Base-by-base conservation (phyloP, 768 basidiomycete genomes). In the Boletus tomentosulus region DNA sequence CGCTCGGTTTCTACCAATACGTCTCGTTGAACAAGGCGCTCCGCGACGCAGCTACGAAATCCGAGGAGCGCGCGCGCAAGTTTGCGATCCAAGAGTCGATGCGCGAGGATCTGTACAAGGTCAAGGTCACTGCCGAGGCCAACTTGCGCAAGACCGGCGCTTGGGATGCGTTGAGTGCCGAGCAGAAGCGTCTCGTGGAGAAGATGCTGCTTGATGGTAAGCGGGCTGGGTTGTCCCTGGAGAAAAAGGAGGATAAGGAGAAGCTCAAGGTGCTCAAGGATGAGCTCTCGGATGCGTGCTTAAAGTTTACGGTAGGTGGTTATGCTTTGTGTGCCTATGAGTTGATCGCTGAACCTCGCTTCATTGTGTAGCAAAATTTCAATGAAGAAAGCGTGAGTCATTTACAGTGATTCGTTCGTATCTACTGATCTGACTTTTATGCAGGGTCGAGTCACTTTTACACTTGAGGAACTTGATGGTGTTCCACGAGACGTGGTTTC, bases 181-280 rank as follows among this genome's bases (percentile, higher is more conserved):
- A 94, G 63, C 83, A 90, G 61, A 69, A 82, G 57, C 80, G 90
- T 11, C 75, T 95, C n/a, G 78, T 92, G 8, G 89, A 93, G 25
- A 89, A 90, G 67, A 81, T 88, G 82, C 73, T 82, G 35, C 74
- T 88, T 57, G 91, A 92, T 51, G 88, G 91, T 10, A 89, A 79
- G 64, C 81, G 92, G 13, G 83, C 86, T 42, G 92, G 92, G 46
- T 75, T 94, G 44, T 86, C 78, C 15, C 75, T 94, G 16, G 80
- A 87, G 0, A 84, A 85, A 45, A 73, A 78, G 48, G 78, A 89
- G 60, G 65, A 65, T 13, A 74, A 84, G 48, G 75, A 74, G 28
- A 74, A 78, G 57, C 66, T 92, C 58, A 84, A 71, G 56, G 64
- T 54, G 45, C 70, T 91, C 46, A 85, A 88, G 76, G 93, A 93